These are phyloP conservation scores for Russula virescens DNA, from an alignment of 768 basidiomycete genomes.

Conservation along the genomic window DNA sequence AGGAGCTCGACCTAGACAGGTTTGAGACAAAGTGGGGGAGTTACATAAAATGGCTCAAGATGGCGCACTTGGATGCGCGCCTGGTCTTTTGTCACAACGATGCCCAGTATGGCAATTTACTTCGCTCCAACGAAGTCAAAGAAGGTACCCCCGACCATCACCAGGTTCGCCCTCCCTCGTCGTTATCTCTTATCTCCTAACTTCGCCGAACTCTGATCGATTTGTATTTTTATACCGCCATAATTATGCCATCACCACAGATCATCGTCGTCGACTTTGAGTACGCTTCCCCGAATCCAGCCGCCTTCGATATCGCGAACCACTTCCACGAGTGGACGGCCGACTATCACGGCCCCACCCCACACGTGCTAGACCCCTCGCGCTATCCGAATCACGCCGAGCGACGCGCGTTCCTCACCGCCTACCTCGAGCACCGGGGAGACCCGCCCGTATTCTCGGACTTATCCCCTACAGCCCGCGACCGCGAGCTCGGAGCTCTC, in stretches of 20 bases:
- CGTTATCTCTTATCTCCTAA: not conserved
- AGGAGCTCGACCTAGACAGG: constrained; percentile 55
- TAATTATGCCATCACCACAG: constrained; percentile 34
- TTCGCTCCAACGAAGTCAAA: constrained; percentile 56
- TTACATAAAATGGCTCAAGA: constrained; percentile 67
- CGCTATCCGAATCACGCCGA: constrained; percentile 69
- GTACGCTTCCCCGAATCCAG: constrained; percentile 88
- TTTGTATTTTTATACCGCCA: not conserved
- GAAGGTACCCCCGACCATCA: constrained; percentile 66
- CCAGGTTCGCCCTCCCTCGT: constrained; percentile 43
- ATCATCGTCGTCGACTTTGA: constrained; percentile 97
- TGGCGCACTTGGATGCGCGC: constrained; percentile 50
- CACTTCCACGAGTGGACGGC: constrained; percentile 98
- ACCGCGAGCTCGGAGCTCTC: constrained; percentile 48
- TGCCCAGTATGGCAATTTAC: constrained; percentile 90
- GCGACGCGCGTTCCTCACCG: constrained; percentile 76
- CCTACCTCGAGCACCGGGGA: constrained; percentile 61
- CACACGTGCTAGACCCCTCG: constrained; percentile 57
- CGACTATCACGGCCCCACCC: constrained; percentile 69
- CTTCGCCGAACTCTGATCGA: constrained; percentile 22
- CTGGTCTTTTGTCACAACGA: constrained; percentile 91
- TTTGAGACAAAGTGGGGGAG: constrained; percentile 61
- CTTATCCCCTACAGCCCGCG: constrained; percentile 28
- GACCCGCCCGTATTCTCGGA: constrained; percentile 23
- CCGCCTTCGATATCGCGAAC: constrained; percentile 94